A percentile compares a stretch with the other conserved stretches of the same genome.
These are phyloP conservation scores for Fusarium pseudograminearum DNA, from an alignment of 2,329 filamentous ascomycete genomes.

Conservation along the genomic window DNA sequence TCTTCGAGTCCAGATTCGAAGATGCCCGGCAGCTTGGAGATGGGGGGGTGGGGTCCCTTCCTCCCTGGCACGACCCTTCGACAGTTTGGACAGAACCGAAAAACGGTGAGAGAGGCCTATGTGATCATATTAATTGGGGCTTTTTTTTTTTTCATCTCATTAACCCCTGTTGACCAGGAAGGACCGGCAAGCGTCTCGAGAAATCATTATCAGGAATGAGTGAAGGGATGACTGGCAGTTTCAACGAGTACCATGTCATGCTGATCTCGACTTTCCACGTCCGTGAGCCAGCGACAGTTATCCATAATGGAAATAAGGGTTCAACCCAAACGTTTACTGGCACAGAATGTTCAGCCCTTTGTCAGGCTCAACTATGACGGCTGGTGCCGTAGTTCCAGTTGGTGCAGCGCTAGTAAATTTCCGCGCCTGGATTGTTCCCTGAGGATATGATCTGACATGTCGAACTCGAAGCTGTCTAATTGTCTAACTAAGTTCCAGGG, in stretches of 20 bases:
- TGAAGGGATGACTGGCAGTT: neutral
- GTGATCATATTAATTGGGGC: slow-evolving; percentile 35
- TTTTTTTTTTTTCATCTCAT: slow-evolving; percentile 43
- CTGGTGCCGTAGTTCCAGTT: slow-evolving; percentile 37
- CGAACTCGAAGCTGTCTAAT: slow-evolving; percentile 19
- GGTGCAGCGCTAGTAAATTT: slow-evolving; percentile 43
- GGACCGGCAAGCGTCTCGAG: neutral
- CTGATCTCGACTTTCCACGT: neutral
- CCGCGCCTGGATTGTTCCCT: slow-evolving; percentile 36
- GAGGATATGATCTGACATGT: slow-evolving; percentile 47
- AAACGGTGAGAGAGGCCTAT: slow-evolving; percentile 33
- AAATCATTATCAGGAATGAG: slow-evolving; percentile 2
- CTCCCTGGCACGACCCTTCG: slow-evolving; percentile 32
- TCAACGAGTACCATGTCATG: neutral
- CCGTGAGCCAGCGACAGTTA: neutral
- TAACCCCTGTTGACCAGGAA: slow-evolving; percentile 34
- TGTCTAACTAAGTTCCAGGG: slow-evolving; percentile 22
- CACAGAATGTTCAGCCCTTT: slow-evolving; percentile 26
- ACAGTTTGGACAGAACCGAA: slow-evolving; percentile 34
- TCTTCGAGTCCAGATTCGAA: slow-evolving; percentile 39
- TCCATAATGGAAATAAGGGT: neutral
- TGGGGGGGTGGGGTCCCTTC: slow-evolving; percentile 17
- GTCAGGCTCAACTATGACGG: slow-evolving; percentile 34
- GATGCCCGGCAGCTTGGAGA: slow-evolving; percentile 37
- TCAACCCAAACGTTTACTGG: neutral